Conservation (phyloP, 805 yeast species). For the Candida xyloterini region DNA sequence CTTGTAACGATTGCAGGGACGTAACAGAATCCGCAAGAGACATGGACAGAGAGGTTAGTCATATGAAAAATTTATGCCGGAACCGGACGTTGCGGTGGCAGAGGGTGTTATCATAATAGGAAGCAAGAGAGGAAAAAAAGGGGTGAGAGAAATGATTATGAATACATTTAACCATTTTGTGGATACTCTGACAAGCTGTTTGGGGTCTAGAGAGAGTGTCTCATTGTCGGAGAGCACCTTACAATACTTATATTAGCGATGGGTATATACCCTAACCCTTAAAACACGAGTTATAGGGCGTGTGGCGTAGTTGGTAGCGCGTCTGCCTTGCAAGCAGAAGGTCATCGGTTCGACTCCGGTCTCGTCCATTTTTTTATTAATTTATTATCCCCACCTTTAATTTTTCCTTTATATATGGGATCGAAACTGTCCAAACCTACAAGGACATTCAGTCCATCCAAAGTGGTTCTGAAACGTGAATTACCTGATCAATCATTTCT, state of each 20-base stretch:
- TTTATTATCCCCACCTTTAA: neutral
- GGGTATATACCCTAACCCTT: no score
- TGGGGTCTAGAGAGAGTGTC: no score
- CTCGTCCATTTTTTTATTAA: constrained; percentile 50
- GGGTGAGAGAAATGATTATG: neutral
- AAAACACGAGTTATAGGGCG: constrained; percentile 42
- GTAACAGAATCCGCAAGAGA: constrained; percentile 26
- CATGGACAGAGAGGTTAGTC: constrained; percentile 11
- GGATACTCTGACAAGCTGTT: no score
- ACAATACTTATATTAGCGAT: no score
- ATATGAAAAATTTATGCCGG: constrained; percentile 8
- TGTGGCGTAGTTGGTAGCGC: constrained; percentile 85
- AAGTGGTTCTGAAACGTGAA: neutral
- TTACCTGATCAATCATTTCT: constrained; percentile 9
- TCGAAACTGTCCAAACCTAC: constrained; percentile 4
- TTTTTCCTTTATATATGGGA: constrained; percentile 4
- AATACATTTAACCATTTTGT: neutral
- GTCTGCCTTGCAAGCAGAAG: constrained; percentile 76
- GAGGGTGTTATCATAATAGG: neutral
- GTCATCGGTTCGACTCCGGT: constrained; percentile 78
- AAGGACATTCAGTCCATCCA: constrained; percentile 1
- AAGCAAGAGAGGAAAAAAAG: neutral
- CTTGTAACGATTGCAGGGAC: constrained; percentile 19
- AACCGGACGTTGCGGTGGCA: constrained; percentile 2
- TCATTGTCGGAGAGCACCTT: no score